These are phyloP conservation scores for Fusarium oligoseptatum DNA, from an alignment of 2,329 filamentous ascomycete genomes.

Conservation along the genomic window DNA sequence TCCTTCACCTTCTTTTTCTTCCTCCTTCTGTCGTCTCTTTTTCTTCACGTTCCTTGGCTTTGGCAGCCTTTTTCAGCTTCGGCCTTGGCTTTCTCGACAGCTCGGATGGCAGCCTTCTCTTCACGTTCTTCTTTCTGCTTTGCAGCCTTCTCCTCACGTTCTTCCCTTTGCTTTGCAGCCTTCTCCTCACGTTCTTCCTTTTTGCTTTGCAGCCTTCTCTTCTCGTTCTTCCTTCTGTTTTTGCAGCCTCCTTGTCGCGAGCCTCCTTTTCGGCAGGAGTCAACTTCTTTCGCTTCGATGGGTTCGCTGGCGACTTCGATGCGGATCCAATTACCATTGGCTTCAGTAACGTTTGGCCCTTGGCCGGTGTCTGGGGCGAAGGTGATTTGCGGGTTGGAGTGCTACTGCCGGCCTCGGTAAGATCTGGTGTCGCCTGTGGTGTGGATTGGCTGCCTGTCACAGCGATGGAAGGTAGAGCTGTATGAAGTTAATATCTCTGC, in stretches of 20 bases:
- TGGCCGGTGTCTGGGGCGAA: slow-evolving; percentile 51
- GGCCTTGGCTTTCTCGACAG: slow-evolving; percentile 49
- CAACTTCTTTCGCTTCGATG: slow-evolving; percentile 59
- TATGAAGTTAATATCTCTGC: slow-evolving; percentile 26
- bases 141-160: slow-evolving; percentile 21
- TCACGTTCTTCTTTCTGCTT: slow-evolving; percentile 56
- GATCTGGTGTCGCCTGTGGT: slow-evolving; percentile 48
- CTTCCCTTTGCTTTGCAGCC: slow-evolving; percentile 7
- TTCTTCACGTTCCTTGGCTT: slow-evolving; percentile 56
- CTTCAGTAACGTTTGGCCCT: slow-evolving; percentile 26
- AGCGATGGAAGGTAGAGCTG: slow-evolving; percentile 45
- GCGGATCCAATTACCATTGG: slow-evolving; percentile 18
- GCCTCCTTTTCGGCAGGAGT: slow-evolving; percentile 58
- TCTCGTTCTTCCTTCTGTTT: no score
- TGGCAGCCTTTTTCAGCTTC: slow-evolving; percentile 56
- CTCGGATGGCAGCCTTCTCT: slow-evolving; percentile 45
- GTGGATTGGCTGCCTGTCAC: slow-evolving; percentile 46
- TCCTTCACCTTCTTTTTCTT: slow-evolving; percentile 56
- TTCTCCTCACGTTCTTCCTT: slow-evolving; percentile 53
- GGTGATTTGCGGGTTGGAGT: slow-evolving; percentile 55
- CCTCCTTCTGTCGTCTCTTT: slow-evolving; percentile 52
- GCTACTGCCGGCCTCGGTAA: slow-evolving; percentile 59
- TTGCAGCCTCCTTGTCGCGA: slow-evolving; percentile 51
- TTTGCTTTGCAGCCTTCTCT: slow-evolving; percentile 36
- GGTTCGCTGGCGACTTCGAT: slow-evolving; percentile 35